Conservation (phyloP, 176 grass and related monocot genomes). For the Carex kokanica region DNA sequence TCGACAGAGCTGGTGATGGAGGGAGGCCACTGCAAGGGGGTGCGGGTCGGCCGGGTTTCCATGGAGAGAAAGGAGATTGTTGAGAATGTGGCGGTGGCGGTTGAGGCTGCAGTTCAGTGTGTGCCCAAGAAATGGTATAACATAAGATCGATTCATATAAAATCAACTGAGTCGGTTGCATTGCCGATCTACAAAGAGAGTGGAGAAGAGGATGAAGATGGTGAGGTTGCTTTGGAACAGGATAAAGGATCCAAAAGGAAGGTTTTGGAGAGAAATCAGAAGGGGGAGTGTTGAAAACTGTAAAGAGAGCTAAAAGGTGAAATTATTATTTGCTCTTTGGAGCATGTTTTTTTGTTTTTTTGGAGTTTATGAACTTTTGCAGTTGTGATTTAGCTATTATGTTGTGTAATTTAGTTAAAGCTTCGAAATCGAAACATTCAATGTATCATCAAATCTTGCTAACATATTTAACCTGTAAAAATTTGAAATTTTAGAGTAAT, state of each 20-base stretch:
- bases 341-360: not conserved
- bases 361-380: not conserved
- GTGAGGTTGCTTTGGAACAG: not conserved
- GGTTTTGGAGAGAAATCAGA: not conserved
- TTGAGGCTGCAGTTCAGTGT: not conserved
- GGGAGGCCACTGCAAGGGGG: constrained; percentile 16
- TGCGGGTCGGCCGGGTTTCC: not conserved
- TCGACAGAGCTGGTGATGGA: constrained; percentile 6
- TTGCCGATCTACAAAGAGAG: constrained; percentile 23
- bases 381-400: not conserved
- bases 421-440: not conserved
- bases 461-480: not conserved
- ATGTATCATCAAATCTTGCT: not conserved
- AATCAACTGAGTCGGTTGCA: constrained; percentile 27
- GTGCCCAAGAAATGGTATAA: constrained; percentile 32
- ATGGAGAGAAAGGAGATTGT: constrained; percentile 20
- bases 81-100: not conserved
- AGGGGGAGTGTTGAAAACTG: not conserved
- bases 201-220: constrained; percentile 13
- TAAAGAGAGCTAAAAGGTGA: constrained; percentile 26
- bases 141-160: constrained; percentile 27
- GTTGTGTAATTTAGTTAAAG: not conserved
- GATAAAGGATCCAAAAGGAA: constrained; percentile 22
- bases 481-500: not conserved
- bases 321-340: not conserved